These are phyloP conservation scores for Fallopia convolvulus DNA, from an alignment of 148 eudicot genomes.

Conservation along the genomic window DNA sequence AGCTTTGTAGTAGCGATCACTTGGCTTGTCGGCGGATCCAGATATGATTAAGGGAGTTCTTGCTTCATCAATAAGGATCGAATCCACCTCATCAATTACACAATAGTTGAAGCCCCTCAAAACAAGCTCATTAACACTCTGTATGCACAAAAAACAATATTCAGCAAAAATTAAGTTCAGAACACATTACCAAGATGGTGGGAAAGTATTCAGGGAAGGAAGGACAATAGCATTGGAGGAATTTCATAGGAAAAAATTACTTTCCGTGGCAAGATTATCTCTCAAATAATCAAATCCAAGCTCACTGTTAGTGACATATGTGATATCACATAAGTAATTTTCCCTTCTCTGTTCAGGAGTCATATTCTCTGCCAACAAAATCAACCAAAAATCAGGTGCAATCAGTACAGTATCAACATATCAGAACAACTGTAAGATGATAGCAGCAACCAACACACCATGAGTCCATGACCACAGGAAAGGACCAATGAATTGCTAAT, in stretches of 20 bases:
- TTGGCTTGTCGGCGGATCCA: slow-evolving; percentile 97
- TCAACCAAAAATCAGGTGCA: not conserved
- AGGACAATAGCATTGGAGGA: not conserved
- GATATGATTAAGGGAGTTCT: slow-evolving; percentile 98
- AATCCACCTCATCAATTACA: slow-evolving; percentile 97
- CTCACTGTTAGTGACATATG: slow-evolving; percentile 97
- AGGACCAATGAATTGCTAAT: not conserved
- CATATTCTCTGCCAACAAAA: slow-evolving; percentile 82
- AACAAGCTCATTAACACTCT: slow-evolving; percentile 95
- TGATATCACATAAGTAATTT: slow-evolving; percentile 89
- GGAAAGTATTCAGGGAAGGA: not conserved
- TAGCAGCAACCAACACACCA: not conserved
- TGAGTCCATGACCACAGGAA: not conserved
- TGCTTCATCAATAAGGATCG: slow-evolving; percentile 97
- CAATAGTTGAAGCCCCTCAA: slow-evolving; percentile 84
- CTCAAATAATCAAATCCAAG: slow-evolving; percentile 98
- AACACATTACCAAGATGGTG: slow-evolving; percentile 7
- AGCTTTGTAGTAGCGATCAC: slow-evolving; percentile 97
- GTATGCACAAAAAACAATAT: slow-evolving; percentile 28
- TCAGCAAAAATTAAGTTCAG: slow-evolving; percentile 16
- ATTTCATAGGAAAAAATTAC: slow-evolving; percentile 27
- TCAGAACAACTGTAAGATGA: not conserved
- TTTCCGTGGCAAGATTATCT: slow-evolving; percentile 99
- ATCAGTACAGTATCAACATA: not conserved
- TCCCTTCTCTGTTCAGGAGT: slow-evolving; percentile 92